Evolutionary conservation across 2,329 filamentous ascomycete genomes (phyloP).

Genomic region (Cucurbitaria berberidis): DNA sequence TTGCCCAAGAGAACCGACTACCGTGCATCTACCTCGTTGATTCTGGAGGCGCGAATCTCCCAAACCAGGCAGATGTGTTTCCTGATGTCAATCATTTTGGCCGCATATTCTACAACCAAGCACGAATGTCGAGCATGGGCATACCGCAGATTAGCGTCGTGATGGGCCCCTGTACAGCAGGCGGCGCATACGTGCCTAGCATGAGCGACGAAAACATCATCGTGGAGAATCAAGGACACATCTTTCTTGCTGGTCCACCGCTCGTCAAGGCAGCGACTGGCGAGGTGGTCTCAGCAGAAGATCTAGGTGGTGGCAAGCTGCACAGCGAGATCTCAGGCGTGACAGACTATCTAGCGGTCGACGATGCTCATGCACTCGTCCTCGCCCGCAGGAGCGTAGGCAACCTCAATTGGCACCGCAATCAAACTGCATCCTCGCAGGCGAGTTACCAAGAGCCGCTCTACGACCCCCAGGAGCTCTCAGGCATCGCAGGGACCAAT

Average conservation of each 20-base stretch:
- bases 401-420: conserved; percentile 85
- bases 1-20: conserved; percentile 83
- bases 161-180: conserved; percentile 96
- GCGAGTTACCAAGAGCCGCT: conserved; percentile 73
- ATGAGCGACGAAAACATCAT: conserved; percentile 99
- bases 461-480: conserved; percentile 78
- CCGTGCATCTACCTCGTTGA: conserved; percentile 95
- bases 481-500: conserved; percentile 89
- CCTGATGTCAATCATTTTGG: conserved; percentile 95
- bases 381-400: conserved; percentile 82
- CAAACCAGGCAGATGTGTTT: conserved; percentile 94
- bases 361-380: conserved; percentile 89
- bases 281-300: conserved; percentile 87
- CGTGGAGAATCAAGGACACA: conserved; percentile 92
- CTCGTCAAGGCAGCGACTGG: conserved; percentile 96
- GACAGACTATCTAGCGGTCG: conserved; percentile 91
- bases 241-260: conserved; percentile 93
- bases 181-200: conserved; percentile 92
- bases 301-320: conserved; percentile 86
- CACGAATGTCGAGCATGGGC: conserved; percentile 84
- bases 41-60: conserved; percentile 92
- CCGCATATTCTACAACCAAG: conserved; percentile 98
- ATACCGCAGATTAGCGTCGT: conserved; percentile 95
- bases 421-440: conserved; percentile 41
- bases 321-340: conserved; percentile 92